Base-by-base conservation (phyloP, 306 rosid species). In the Prunus mongolica region DNA sequence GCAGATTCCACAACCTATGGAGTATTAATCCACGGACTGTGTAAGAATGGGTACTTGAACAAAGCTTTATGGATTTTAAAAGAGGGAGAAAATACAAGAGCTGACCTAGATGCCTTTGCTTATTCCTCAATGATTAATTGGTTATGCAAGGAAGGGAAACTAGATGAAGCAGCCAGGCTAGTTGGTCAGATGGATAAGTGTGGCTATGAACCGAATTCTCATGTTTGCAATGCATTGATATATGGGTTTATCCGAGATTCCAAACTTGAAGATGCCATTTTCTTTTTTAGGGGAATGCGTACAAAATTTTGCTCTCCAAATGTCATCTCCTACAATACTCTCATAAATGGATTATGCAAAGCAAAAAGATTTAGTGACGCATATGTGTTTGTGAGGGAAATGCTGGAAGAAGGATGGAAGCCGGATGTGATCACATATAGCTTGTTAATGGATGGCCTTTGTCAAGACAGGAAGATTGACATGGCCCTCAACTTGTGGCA, bases 371-470 rank as follows among this genome's bases (percentile, higher is more conserved):
- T 79, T 82, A 80, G 50, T n/a, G 92, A 92, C 55, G 96, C 93
- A 20, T 84, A 84, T 82, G 71, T 71, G 79, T 91, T 75, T 52
- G 67, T 91, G 75, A 79, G 81, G 83, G 98, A 91, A 86, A 95
- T 95, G 96, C 74, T 90, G 70, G 92, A 77, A 67, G 80, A 82
- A 71, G 93, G 96, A 47, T 86, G 82, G 92, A 86, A 87, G 79
- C 97, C 93, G 14, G 93, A 92, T 85, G 58, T 90, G 79, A 78
- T 96, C 85, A 88, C 98, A 3, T 92, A 84, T 77, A 89, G 96
- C 82, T 76, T 71, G 65, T 82, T 95, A 78, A 90, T 95, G 16
- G 88, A 87, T 81, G 91, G 97, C 52, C 86, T 95, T 66, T 91
- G 86, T 82, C 92, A 57, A 81, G 85, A 84, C 74, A 88, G 84